phyloP scores from a whole-genome alignment of 352 stramenopile species.

The Thraustotheca clavata region DNA sequence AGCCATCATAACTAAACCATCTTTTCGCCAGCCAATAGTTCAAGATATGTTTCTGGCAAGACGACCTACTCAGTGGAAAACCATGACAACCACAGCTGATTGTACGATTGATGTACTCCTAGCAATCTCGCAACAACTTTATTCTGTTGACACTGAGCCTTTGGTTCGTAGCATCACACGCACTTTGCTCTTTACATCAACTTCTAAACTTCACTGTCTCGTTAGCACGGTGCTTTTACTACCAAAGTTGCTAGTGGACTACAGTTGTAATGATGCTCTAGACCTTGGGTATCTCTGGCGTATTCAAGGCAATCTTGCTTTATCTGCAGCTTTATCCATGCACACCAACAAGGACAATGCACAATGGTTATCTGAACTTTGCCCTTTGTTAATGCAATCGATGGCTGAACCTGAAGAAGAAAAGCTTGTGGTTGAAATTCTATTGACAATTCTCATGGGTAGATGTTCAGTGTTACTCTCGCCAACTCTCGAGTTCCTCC shows the following conservation, averaged over 20 bases:
- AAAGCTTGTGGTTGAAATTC: conserved; percentile 2
- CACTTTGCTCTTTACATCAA: not conserved
- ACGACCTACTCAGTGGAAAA: not conserved
- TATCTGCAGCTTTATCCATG: not conserved
- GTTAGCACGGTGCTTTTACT: conserved; percentile 12
- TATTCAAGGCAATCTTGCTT: not conserved
- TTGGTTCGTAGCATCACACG: not conserved
- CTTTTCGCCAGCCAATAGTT: conserved; percentile 8
- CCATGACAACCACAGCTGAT: not conserved
- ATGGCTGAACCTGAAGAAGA: not conserved
- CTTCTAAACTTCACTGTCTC: not conserved
- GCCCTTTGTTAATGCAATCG: not conserved
- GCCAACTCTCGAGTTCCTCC: conserved; percentile 1
- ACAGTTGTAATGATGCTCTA: not conserved
- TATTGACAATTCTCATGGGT: not conserved
- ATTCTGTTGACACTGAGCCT: not conserved
- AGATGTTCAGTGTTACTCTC: not conserved
- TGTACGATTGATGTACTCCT: not conserved
- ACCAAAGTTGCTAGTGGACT: not conserved
- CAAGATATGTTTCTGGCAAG: conserved; percentile 4
- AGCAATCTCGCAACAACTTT: not conserved
- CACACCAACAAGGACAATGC: not conserved
- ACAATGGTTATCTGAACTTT: not conserved
- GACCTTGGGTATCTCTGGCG: conserved; percentile 19
- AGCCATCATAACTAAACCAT: not conserved